Base-by-base conservation (phyloP, 2,329 filamentous ascomycete genomes). In the Paradendryphiella salina region DNA sequence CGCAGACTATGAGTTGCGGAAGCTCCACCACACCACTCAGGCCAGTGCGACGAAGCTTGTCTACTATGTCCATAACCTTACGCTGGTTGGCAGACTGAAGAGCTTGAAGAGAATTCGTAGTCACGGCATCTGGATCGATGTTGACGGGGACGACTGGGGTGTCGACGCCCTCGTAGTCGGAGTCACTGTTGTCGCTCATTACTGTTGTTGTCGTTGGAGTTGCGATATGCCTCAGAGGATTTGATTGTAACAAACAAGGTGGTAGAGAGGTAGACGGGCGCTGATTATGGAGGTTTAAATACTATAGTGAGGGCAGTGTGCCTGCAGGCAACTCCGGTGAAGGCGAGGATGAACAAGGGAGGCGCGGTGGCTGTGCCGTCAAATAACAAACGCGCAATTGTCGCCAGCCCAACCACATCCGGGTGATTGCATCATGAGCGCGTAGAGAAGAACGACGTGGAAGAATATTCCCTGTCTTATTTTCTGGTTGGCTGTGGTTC, bases 31-130 rank as follows among this genome's bases (percentile, higher is more conserved):
- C 61, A 5, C 65, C 61, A 17, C 59, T 67, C 14, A 76, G 55
- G 1, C 82, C 81, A 9, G 77, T 74, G 2, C 75, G 73, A 4
- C 80, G 77, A 0, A 86, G 69, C 0, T 74, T 72, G 57, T 84
- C 79, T 20, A 83, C 79, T 0, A 77, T 73, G 38, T 84, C 77
- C 18, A 86, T 73, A 0, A 86, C 64, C 26, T 69, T 66, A 2
- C 74, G 73, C 51, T 78, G 75, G 3, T 77, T 76, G 18, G 77
- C 71, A 2, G 63, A 71, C 37, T 81, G 77, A 5, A 82, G 72
- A 39, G 75, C 70, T 17, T 67, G 60, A 1, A 79, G 66, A 5
- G 71, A 75, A 14, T 39, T 46, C 0, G 69, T 70, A 14, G 70
- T 73, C 37, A 69, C 29, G 2, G 34, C 36, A 38, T 63, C 51